A percentile compares a stretch with the other conserved stretches of the same genome.
Conservation (phyloP, 163 green algal genomes). For the Chlorella variabilis region DNA sequence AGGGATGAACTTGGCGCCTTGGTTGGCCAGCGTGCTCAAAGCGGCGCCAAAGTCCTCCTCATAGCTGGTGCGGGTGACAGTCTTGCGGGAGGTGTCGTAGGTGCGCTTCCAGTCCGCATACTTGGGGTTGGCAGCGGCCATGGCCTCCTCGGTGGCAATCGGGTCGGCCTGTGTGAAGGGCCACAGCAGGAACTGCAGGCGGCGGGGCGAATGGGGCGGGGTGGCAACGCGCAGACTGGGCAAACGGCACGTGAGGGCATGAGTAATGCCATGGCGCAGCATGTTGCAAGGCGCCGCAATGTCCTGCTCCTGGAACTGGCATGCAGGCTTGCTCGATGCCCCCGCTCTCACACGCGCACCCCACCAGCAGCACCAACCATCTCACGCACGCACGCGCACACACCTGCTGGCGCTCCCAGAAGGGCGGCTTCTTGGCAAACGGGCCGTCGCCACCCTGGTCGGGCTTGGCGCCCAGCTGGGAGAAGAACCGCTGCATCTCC, state of each 20-base stretch:
- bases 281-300: background rate
- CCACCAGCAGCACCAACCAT: no score
- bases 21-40: slow-evolving; percentile 65
- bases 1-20: slow-evolving; percentile 70
- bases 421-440: slow-evolving; percentile 75
- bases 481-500: slow-evolving; percentile 55
- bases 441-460: slow-evolving; percentile 48
- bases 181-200: slow-evolving; percentile 74
- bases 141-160: slow-evolving; percentile 42
- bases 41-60: slow-evolving; percentile 72
- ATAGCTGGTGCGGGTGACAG: slow-evolving; percentile 76
- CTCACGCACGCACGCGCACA: no score
- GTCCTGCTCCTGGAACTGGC: background rate
- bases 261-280: background rate
- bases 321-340: background rate
- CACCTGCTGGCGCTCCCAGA: slow-evolving; percentile 70
- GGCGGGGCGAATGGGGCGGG: background rate
- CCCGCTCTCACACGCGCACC: no score
- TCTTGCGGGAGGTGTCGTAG: slow-evolving; percentile 71
- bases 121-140: slow-evolving; percentile 36
- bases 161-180: slow-evolving; percentile 56
- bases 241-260: no score
- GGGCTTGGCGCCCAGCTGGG: slow-evolving; percentile 60
- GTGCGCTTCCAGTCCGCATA: slow-evolving; percentile 67
- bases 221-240: background rate